These are phyloP conservation scores for Hysterangium stoloniferum DNA, from an alignment of 768 basidiomycete genomes.

Conservation along the genomic window DNA sequence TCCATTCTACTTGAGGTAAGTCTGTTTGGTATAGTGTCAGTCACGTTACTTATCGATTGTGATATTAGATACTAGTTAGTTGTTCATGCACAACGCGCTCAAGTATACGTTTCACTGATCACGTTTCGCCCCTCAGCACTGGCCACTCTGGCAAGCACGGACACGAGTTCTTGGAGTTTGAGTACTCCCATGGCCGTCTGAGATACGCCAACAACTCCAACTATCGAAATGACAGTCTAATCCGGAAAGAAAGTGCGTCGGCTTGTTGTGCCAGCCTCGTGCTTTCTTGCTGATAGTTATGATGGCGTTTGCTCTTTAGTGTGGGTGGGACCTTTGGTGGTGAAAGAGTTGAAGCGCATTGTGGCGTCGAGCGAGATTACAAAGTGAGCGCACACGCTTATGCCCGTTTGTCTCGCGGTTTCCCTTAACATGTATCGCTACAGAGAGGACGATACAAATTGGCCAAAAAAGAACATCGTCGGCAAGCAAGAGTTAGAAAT, in stretches of 20 bases:
- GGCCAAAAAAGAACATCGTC: slow-evolving; percentile 99
- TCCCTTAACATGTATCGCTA: not conserved
- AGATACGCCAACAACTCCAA: slow-evolving; percentile 99
- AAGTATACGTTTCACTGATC: slow-evolving; percentile 7
- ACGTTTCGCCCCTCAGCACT: slow-evolving; percentile 43
- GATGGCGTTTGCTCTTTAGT: slow-evolving; percentile 39
- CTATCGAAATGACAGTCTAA: slow-evolving; percentile 94
- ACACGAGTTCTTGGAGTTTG: slow-evolving; percentile 97
- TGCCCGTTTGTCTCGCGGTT: not conserved
- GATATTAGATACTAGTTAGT: slow-evolving; percentile 45
- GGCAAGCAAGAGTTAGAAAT: slow-evolving; percentile 98
- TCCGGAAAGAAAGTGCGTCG: slow-evolving; percentile 93
- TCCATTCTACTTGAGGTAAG: slow-evolving; percentile 74
- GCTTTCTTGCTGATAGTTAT: not conserved
- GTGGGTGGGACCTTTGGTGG: slow-evolving; percentile 88
- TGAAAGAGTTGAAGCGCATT: slow-evolving; percentile 92
- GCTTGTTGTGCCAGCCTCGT: not conserved
- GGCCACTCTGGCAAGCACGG: slow-evolving; percentile 99
- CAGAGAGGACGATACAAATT: slow-evolving; percentile 97
- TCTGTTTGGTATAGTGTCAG: slow-evolving; percentile 16
- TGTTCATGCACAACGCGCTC: not conserved
- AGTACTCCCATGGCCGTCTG: slow-evolving; percentile 93
- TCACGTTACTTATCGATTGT: slow-evolving; percentile 18
- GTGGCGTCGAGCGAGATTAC: slow-evolving; percentile 90
- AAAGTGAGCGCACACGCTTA: slow-evolving; percentile 50